A percentile compares a stretch with the other conserved stretches of the same genome.
Evolutionary conservation across 208 protist species (phyloP).

Genomic region (Trypanosoma lewisi): DNA sequence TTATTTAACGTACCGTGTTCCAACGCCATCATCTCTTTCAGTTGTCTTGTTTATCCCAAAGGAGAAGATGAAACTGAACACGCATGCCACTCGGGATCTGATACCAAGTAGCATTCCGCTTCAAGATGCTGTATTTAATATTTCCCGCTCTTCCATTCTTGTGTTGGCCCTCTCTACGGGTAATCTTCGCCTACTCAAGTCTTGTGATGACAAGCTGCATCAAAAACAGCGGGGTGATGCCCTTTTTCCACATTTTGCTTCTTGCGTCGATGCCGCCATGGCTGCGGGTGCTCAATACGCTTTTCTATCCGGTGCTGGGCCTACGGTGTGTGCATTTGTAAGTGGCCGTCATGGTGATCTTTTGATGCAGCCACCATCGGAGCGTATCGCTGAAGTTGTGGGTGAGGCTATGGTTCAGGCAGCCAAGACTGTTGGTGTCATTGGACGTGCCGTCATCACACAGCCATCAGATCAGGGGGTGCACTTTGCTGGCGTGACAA

Average conservation of each 20-base stretch:
- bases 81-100: constrained; percentile 77
- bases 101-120: constrained; percentile 64
- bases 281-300: constrained; percentile 67
- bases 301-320: constrained; percentile 81
- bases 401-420: constrained; percentile 79
- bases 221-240: constrained; percentile 70
- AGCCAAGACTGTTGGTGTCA: constrained; percentile 46
- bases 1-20: constrained; percentile 75
- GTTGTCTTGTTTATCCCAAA: constrained; percentile 90
- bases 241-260: constrained; percentile 79
- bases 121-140: constrained; percentile 90
- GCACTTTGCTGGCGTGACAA: constrained; percentile 51
- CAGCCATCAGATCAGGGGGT: constrained; percentile 68
- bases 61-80: constrained; percentile 86
- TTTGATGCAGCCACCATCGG: constrained; percentile 41
- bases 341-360: constrained; percentile 55
- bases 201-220: constrained; percentile 79
- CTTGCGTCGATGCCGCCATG: constrained; percentile 58
- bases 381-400: constrained; percentile 61
- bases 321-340: constrained; percentile 77
- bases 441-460: constrained; percentile 78
- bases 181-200: constrained; percentile 62
- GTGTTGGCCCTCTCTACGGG: constrained; percentile 76
- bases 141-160: constrained; percentile 84
- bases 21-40: constrained; percentile 68